Evolutionary conservation across 768 basidiomycete genomes (phyloP), one percentile per base, ranked within the genome.

Genomic region (Tylopilus subfusipes): DNA sequence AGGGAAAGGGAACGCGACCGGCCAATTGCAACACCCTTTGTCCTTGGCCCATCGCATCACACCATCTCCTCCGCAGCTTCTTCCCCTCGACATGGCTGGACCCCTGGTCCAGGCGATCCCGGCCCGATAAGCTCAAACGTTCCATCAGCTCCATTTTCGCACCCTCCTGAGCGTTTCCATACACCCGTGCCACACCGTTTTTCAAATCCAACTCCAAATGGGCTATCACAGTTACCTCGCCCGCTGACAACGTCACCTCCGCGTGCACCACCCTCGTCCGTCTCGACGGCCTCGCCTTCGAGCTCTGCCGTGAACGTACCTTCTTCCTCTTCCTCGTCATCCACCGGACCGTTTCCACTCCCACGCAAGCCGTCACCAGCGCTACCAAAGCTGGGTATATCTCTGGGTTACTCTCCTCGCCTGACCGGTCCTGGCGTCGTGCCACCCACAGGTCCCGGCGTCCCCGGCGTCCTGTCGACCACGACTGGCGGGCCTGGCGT

Each of bases 11-110:
- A 77, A 16, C 74, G 76, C 34, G 83, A 84, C 50, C 73, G 83
- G 52, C 79, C 79, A 2, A 65, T 78, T 43, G 75, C 81, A 7
- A 79, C 76, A 38, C 78, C 82, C 3, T 84, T 83, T 59, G 78
- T 76, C 9, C 77, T 83, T 68, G 74, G 71, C 8, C 76, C 80
- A 6, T 74, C 78, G 29, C 76, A 79, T 49, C 68, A 69, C 27
- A 58, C 65, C 33, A 69, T 73, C 19, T 46, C 64, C 21, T 68
- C 70, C 16, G 63, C 71, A 36, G 59, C 66, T 5, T 74, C 74
- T 33, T 81, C 81, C 5, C 76, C 79, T 2, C 68, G 70, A 47
- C 78, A 77, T 60, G 70, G 71, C 9, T 79, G 76, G 62, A 52
- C 60, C 7, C 60, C 58, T 2, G 48, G 62, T 34, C 52, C 65